These are phyloP conservation scores for Abrus precatorius DNA, from an alignment of 306 rosid species.

Conservation along the genomic window DNA sequence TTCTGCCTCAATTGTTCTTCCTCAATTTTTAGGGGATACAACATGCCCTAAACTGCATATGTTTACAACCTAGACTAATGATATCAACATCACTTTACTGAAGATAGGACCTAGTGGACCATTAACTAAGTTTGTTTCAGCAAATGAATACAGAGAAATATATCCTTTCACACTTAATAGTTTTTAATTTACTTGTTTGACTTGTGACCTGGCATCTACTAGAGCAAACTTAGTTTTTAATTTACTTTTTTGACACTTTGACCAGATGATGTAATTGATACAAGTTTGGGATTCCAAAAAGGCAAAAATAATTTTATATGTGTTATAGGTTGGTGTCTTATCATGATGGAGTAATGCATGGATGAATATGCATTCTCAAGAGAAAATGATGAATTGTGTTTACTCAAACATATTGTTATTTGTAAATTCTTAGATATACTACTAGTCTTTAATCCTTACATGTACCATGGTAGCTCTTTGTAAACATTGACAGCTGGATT, in stretches of 20 bases:
- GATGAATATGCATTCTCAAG: neutral
- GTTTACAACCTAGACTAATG: constrained; percentile 4
- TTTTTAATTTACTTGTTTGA: neutral
- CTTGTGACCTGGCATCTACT: neutral
- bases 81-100: constrained; percentile 11
- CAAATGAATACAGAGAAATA: constrained; percentile 21
- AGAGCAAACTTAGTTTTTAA: neutral
- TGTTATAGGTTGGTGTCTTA: constrained; percentile 1
- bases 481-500: neutral
- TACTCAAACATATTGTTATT: neutral
- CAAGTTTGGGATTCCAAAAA: neutral
- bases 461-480: neutral
- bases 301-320: constrained; percentile 18
- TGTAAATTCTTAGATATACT: constrained; percentile 1
- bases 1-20: constrained; percentile 7
- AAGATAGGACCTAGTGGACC: constrained; percentile 32
- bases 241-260: constrained; percentile 4
- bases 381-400: constrained; percentile 3
- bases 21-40: constrained; percentile 30
- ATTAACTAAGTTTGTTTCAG: constrained; percentile 4
- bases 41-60: constrained; percentile 18
- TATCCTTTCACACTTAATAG: neutral
- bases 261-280: neutral
- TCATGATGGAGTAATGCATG: neutral
- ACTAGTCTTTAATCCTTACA: neutral